phyloP scores from a whole-genome alignment of 139 green algal genomes.

The Coelastrella sp. region DNA sequence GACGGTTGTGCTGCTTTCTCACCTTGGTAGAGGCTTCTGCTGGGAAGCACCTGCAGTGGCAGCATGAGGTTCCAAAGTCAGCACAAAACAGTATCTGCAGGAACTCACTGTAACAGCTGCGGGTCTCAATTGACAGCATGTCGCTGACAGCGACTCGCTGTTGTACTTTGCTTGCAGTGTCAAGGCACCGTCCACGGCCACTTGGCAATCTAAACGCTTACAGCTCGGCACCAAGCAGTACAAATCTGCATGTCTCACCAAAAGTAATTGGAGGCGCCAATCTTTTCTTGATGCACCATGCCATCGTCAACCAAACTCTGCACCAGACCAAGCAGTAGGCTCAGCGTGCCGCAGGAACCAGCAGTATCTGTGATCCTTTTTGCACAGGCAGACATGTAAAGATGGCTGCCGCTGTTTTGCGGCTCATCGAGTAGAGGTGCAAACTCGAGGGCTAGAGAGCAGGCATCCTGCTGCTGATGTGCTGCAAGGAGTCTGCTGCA shows the following conservation, averaged over 20 bases:
- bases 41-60: slow-evolving; percentile 67
- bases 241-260: slow-evolving; percentile 59
- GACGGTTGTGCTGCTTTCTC: background rate
- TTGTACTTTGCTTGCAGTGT: background rate
- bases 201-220: too few species aligned
- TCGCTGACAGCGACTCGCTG: background rate
- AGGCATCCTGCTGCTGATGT: too few species aligned
- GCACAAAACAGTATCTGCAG: background rate
- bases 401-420: too few species aligned
- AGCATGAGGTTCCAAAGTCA: background rate
- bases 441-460: too few species aligned
- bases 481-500: too few species aligned
- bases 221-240: too few species aligned
- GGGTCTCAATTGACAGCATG: background rate
- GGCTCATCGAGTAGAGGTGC: too few species aligned
- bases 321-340: background rate
- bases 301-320: slow-evolving; percentile 81
- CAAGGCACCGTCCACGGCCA: too few species aligned
- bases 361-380: too few species aligned
- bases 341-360: too few species aligned
- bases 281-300: slow-evolving; percentile 85
- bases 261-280: slow-evolving; percentile 86
- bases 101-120: background rate
- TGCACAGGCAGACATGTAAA: too few species aligned
- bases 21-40: slow-evolving; percentile 75